Percentiles rank a stretch among this genome's conserved stretches.
These are phyloP conservation scores for Pyronema domesticum DNA, from an alignment of 495 filamentous ascomycete species.

Conservation along the genomic window DNA sequence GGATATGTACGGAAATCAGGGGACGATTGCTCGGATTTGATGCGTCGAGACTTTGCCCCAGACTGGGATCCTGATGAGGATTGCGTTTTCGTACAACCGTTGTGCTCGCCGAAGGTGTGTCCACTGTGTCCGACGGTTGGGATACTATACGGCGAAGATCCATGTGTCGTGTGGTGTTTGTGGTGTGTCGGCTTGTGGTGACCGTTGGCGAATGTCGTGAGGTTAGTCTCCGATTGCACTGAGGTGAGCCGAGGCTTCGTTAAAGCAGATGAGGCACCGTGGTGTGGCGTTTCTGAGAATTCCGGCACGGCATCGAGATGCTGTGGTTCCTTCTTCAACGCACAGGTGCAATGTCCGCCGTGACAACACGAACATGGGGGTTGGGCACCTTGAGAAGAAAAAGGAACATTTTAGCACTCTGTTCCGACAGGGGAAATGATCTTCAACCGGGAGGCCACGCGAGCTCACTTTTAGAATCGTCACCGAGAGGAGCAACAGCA, in stretches of 20 bases:
- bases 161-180: slow-evolving; percentile 38
- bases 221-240: slow-evolving; percentile 61
- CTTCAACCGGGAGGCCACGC: slow-evolving; percentile 17
- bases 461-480: slow-evolving; percentile 45
- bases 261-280: slow-evolving; percentile 33
- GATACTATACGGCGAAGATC: slow-evolving; percentile 23
- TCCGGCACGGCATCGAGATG: slow-evolving; percentile 58
- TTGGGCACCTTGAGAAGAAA: slow-evolving; percentile 21
- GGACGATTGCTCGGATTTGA: slow-evolving; percentile 24
- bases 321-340: slow-evolving; percentile 68
- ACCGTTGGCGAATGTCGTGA: slow-evolving; percentile 79
- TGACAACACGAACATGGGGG: slow-evolving; percentile 65
- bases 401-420: slow-evolving; percentile 6
- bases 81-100: slow-evolving; percentile 13
- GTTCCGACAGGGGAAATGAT: background rate
- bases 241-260: slow-evolving; percentile 57
- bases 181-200: slow-evolving; percentile 87
- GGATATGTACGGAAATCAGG: slow-evolving; percentile 23
- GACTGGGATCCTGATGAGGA: slow-evolving; percentile 14
- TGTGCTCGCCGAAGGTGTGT: slow-evolving; percentile 23
- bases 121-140: slow-evolving; percentile 22
- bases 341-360: slow-evolving; percentile 81
- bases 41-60: slow-evolving; percentile 18
- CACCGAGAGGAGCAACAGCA: slow-evolving; percentile 16
- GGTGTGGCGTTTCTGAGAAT: slow-evolving; percentile 30